Evolutionary conservation across 345 rosid genomes (phyloP), one percentile per base, ranked within the genome.

Genomic region (Lepidium africanum): DNA sequence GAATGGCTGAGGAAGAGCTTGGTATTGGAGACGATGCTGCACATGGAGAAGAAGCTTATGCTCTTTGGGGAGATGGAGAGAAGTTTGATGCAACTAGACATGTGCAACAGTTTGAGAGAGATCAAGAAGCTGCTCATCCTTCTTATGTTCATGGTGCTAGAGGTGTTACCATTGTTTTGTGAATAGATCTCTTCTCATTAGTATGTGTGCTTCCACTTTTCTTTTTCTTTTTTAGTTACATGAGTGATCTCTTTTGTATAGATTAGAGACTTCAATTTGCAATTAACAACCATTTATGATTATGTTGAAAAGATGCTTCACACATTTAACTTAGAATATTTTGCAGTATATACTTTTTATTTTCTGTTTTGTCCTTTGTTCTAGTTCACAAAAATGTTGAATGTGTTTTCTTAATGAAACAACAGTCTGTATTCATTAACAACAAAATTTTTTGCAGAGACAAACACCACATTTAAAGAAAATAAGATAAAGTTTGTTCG

Each of bases 61-160:
- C 96, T 7, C 91, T 92, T 3, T 92, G 98, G 96, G 98, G 98
- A 12, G 98, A 92, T 54, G 98, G 98, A 10, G 98, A 92, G 52
- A 90, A 82, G 71, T 88, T 81, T 54, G 98, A 92, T 50, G 88
- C 91, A 0, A 81, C 84, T 13, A 77, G 49, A 33, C 91, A 89
- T 58, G 86, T 70, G n/a, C 30, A 13, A 37, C 75, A n/a, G 68
- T 77, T 66, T 51, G 76, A 12, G 77, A 76, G 51, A 79, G 77
- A 48, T 52, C 77, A 73, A 69, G 73, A 45, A 49, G 77, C 56
- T 74, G 78, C 73, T 36, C 81, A 80, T 23, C 77, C 95, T 27
- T 81, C 84, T 8, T 78, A 78, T 49, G 74, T 79, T 4, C 82
- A 73, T 68, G 89, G 89, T 15, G 87, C 95, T 43, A 79, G 89